Conservation (phyloP, 805 yeast species). For the Pichia manshurica region DNA sequence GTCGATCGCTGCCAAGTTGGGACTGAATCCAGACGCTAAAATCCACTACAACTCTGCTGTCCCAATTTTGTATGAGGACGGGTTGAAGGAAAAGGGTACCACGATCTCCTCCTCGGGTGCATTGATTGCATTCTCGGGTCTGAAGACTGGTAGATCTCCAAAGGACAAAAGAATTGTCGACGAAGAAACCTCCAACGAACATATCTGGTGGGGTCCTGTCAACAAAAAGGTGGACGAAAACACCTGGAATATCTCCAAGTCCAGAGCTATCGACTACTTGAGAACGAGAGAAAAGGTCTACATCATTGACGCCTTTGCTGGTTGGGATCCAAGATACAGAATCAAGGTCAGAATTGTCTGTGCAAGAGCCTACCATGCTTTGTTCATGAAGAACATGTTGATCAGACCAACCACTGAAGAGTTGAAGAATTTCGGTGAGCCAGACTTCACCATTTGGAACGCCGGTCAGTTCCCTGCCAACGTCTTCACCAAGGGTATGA, state of each 20-base stretch:
- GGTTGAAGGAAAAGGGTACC: slow-evolving; percentile 81
- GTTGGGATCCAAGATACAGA: slow-evolving; percentile 98
- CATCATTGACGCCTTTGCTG: slow-evolving; percentile 95
- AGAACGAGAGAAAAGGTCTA: slow-evolving; percentile 92
- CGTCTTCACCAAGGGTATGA: slow-evolving; percentile 94
- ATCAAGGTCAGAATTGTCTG: slow-evolving; percentile 92
- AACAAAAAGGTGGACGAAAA: slow-evolving; percentile 90
- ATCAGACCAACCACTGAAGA: slow-evolving; percentile 92
- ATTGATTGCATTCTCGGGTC: slow-evolving; percentile 89
- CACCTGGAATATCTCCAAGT: slow-evolving; percentile 93
- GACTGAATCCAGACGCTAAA: slow-evolving; percentile 54
- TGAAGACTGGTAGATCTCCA: slow-evolving; percentile 97
- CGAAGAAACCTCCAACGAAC: slow-evolving; percentile 74
- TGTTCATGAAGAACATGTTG: slow-evolving; percentile 97
- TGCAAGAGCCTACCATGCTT: slow-evolving; percentile 97
- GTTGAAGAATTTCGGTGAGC: slow-evolving; percentile 85
- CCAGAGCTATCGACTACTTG: slow-evolving; percentile 93
- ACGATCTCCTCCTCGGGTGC: slow-evolving; percentile 93
- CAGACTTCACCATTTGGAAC: slow-evolving; percentile 96
- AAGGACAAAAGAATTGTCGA: slow-evolving; percentile 97
- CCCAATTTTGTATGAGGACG: slow-evolving; percentile 92
- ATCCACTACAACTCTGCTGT: slow-evolving; percentile 91
- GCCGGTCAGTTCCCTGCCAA: slow-evolving; percentile 99
- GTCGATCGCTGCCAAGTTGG: slow-evolving; percentile 33
- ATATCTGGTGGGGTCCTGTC: slow-evolving; percentile 99